Evolutionary conservation across 805 yeast species (phyloP).

Genomic region (Lipomyces sp.): DNA sequence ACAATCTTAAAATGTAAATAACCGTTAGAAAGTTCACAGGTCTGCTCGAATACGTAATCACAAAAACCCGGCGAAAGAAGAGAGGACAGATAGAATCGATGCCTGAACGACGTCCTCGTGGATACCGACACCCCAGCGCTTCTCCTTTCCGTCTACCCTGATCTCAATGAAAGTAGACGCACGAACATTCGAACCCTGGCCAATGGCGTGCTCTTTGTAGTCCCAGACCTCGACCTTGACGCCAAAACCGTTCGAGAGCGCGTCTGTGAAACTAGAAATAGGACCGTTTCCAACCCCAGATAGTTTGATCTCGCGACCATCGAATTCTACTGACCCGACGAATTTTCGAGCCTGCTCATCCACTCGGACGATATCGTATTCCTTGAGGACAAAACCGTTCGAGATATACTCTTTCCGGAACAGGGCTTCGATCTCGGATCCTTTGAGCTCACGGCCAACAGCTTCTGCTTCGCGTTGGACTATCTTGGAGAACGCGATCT

Average conservation of each 20-base stretch:
- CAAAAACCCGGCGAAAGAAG: slow-evolving; percentile 41
- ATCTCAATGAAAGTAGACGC: slow-evolving; percentile 81
- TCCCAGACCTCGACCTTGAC: slow-evolving; percentile 63
- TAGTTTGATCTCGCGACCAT: slow-evolving; percentile 50
- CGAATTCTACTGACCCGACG: slow-evolving; percentile 55
- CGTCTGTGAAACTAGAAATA: slow-evolving; percentile 72
- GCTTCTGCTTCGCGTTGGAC: slow-evolving; percentile 74
- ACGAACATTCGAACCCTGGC: slow-evolving; percentile 68
- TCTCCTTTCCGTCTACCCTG: slow-evolving; percentile 49
- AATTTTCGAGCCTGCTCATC: slow-evolving; percentile 52
- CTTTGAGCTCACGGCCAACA: slow-evolving; percentile 71
- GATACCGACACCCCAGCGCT: slow-evolving; percentile 89
- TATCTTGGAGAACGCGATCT: slow-evolving; percentile 70
- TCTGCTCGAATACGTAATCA: neutral
- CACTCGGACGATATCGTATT: slow-evolving; percentile 55
- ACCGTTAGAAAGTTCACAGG: neutral
- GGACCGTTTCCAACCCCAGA: slow-evolving; percentile 82
- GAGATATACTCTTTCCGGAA: slow-evolving; percentile 62
- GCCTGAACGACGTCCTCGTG: slow-evolving; percentile 90
- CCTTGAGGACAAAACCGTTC: slow-evolving; percentile 48
- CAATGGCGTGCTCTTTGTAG: slow-evolving; percentile 81
- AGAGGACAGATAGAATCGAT: slow-evolving; percentile 59
- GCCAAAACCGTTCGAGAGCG: slow-evolving; percentile 56
- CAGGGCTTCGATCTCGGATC: slow-evolving; percentile 65
- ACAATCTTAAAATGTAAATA: neutral